A percentile compares a stretch with the other conserved stretches of the same genome.
Evolutionary conservation across 768 basidiomycete species (phyloP).

Genomic region (Trametes villosa): DNA sequence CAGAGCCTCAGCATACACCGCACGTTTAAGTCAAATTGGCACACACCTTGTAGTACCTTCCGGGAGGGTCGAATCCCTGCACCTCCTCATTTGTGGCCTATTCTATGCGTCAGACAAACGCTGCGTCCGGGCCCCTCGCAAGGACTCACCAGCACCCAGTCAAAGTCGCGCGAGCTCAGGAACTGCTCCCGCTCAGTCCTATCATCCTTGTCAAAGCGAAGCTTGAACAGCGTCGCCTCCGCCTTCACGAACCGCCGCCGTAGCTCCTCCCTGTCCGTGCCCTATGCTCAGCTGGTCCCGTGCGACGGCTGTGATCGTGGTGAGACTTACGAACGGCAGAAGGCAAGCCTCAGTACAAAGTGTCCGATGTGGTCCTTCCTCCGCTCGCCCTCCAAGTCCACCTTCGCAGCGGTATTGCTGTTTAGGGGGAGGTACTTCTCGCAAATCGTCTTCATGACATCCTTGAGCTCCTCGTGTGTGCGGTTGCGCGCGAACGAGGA

Average conservation of each 20-base stretch:
- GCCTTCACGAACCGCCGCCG: slow-evolving; percentile 87
- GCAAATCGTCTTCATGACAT: slow-evolving; percentile 63
- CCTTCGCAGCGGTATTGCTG: slow-evolving; percentile 51
- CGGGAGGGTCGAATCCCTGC: slow-evolving; percentile 30
- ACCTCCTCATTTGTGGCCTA: slow-evolving; percentile 17
- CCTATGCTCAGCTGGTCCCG: background rate
- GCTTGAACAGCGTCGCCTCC: slow-evolving; percentile 80
- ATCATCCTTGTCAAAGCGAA: slow-evolving; percentile 76
- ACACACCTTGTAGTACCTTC: slow-evolving; percentile 82
- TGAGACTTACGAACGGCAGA: slow-evolving; percentile 88
- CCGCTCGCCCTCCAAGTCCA: slow-evolving; percentile 52
- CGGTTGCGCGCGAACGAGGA: slow-evolving; percentile 85
- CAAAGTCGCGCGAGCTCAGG: slow-evolving; percentile 64
- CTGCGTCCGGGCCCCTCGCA: slow-evolving; percentile 18
- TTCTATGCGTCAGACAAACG: slow-evolving; percentile 7
- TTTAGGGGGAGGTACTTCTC: slow-evolving; percentile 78
- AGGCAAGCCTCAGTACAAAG: slow-evolving; percentile 91
- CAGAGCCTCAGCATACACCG: background rate
- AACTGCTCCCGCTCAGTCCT: slow-evolving; percentile 64
- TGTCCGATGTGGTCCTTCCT: slow-evolving; percentile 88
- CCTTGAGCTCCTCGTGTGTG: slow-evolving; percentile 75
- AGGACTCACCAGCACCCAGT: slow-evolving; percentile 60
- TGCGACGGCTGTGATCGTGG: background rate
- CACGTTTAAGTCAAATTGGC: background rate
- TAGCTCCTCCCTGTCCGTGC: slow-evolving; percentile 64